phyloP scores from a whole-genome alignment of 1,284 basidiomycete genomes.

The Volvariella surrecta region DNA sequence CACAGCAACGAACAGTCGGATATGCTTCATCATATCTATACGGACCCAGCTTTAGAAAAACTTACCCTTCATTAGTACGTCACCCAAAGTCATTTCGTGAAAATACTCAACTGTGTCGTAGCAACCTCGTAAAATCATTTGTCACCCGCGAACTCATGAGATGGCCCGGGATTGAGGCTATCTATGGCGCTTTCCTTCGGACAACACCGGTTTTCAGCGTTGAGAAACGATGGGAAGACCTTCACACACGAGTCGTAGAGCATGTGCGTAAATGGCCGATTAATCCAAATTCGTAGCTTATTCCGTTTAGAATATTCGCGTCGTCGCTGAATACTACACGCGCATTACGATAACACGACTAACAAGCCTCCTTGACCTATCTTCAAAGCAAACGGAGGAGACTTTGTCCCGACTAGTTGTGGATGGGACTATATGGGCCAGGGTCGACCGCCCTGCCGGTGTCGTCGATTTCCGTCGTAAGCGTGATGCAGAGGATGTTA shows the following conservation, averaged over 20 bases:
- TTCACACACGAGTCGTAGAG: constrained; percentile 95
- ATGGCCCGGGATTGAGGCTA: constrained; percentile 92
- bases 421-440: constrained; percentile 87
- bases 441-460: constrained; percentile 88
- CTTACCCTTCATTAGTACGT: constrained; percentile 84
- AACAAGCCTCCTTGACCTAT: constrained; percentile 83
- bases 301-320: constrained; percentile 80
- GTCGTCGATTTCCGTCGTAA: constrained; percentile 82
- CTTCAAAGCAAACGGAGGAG: constrained; percentile 76
- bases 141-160: constrained; percentile 94
- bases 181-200: constrained; percentile 83
- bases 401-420: constrained; percentile 86
- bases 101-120: constrained; percentile 22
- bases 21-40: constrained; percentile 85
- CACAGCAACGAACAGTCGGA: constrained; percentile 98
- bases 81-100: not conserved
- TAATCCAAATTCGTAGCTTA: constrained; percentile 7
- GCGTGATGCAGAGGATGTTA: constrained; percentile 76
- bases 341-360: constrained; percentile 84
- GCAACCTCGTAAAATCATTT: constrained; percentile 95
- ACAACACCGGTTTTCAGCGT: constrained; percentile 76
- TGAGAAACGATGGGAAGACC: constrained; percentile 87
- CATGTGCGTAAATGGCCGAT: constrained; percentile 58
- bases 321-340: constrained; percentile 91
- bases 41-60: constrained; percentile 70